Conservation (phyloP, 2,329 filamentous ascomycete genomes). For the Aaosphaeria arxii region DNA sequence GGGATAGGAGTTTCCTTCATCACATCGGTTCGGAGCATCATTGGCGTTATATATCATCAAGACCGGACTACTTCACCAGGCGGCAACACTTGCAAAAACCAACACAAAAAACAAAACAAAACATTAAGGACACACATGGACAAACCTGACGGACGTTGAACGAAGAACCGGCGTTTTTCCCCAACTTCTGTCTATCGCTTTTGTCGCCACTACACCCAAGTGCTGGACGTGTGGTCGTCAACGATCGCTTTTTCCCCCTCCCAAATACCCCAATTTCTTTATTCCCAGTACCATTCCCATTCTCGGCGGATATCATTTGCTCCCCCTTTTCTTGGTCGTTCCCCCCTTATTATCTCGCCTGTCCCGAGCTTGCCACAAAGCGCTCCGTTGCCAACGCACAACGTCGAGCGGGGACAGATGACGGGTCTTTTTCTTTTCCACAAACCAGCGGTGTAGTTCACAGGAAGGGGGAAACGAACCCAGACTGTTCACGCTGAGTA, state of each 20-base stretch:
- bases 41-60: constrained; percentile 29
- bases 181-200: constrained; percentile 11
- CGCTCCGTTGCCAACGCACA: constrained; percentile 1
- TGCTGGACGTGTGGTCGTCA: constrained; percentile 30
- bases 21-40: constrained; percentile 17
- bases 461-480: no score
- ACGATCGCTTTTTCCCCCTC: constrained; percentile 17
- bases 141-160: background rate
- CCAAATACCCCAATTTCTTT: background rate
- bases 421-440: background rate
- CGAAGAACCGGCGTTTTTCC: background rate
- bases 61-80: constrained; percentile 4
- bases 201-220: constrained; percentile 30
- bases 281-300: background rate
- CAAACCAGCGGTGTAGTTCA: no score
- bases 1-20: constrained; percentile 8
- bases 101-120: background rate
- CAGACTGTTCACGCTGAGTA: no score
- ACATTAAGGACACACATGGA: background rate
- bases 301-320: background rate
- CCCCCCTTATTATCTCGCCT: background rate
- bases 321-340: background rate
- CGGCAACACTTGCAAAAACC: background rate
- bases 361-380: constrained; percentile 4
- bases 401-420: constrained; percentile 6